phyloP scores from a whole-genome alignment of 345 rosid species.

The Nephelium lappaceum region DNA sequence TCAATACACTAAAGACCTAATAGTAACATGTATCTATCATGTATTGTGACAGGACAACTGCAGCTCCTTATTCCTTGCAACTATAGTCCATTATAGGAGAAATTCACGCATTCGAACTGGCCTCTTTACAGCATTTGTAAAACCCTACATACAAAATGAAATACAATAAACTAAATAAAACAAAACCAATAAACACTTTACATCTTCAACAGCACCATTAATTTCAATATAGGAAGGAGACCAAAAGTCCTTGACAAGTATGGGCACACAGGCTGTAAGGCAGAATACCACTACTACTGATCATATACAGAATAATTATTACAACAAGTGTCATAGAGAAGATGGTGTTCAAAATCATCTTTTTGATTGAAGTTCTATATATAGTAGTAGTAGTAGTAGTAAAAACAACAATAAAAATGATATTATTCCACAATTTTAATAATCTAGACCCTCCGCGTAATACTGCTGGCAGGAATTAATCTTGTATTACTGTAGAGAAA shows the following conservation, averaged over 20 bases:
- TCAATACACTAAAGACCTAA: not conserved
- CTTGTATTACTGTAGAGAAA: not conserved
- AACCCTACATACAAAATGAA: slow-evolving; percentile 55
- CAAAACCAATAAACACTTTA: not conserved
- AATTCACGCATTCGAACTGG: slow-evolving; percentile 85
- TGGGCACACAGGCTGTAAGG: not conserved
- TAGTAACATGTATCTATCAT: not conserved
- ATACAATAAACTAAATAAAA: not conserved
- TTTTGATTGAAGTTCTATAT: not conserved
- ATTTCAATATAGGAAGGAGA: slow-evolving; percentile 7
- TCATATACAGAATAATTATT: too few species aligned
- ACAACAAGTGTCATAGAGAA: not conserved
- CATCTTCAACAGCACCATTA: not conserved
- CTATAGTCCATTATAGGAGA: slow-evolving; percentile 33
- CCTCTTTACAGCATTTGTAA: slow-evolving; percentile 90
- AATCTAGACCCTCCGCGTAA: not conserved
- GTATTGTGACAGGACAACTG: not conserved
- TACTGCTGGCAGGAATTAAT: too few species aligned
- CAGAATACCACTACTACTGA: not conserved
- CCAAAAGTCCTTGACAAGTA: not conserved
- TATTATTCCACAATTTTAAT: not conserved
- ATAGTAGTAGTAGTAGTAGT: too few species aligned
- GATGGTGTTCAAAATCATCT: slow-evolving; percentile 3
- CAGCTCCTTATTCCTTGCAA: not conserved
- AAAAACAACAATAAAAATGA: not conserved